Base-by-base conservation (phyloP, 2,329 filamentous ascomycete genomes). In the Exophiala lecanii-corni region DNA sequence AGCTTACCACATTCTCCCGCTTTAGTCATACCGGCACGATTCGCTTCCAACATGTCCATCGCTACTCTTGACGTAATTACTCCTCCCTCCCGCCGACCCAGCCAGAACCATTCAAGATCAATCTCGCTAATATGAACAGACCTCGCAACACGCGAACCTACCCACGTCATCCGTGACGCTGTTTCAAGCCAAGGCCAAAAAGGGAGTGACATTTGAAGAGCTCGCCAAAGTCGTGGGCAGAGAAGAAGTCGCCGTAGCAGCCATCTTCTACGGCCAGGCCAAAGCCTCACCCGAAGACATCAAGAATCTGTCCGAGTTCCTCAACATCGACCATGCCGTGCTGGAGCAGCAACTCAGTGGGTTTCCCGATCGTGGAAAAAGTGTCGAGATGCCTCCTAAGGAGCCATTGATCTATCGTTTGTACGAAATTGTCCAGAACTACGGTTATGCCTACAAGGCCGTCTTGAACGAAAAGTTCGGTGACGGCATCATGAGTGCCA, bases 401-500 rank as follows among this genome's bases (percentile, higher is more conserved):
- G 88, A 94, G 62, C 88, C 88, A 3, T 67, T 94, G 55, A 89
- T 96, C 60, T 97, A 97, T 65, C 75, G 91, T 2, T 65, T 96
- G 47, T 96, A 88, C 64, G 91, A 97, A 73, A 85, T 96, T 61
- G 83, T 97, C 50, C 89, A 96, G 70, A 97, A 95, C 65, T 96
- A 96, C 60, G 91, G 91, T 1, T 94, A 95, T 64, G 86, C 89
- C 1, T 96, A 94, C 69, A 96, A 96, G 75, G 89, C 89, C 1
- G 78, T 97, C 3, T 63, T 96, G 65, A 96, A 97, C 56, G 91
- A 97, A 76, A 96, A 96, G 74, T 89, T 88, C 61, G 85, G 85
- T 0, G 85, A 89, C 61, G 91, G 91, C 1, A 97, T 97, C 60
- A 96, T 97, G 91, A 94, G 88, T 61, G 91, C 89, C 1, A 95